phyloP scores from a whole-genome alignment of 306 rosid genomes.

The Sindora glabra region DNA sequence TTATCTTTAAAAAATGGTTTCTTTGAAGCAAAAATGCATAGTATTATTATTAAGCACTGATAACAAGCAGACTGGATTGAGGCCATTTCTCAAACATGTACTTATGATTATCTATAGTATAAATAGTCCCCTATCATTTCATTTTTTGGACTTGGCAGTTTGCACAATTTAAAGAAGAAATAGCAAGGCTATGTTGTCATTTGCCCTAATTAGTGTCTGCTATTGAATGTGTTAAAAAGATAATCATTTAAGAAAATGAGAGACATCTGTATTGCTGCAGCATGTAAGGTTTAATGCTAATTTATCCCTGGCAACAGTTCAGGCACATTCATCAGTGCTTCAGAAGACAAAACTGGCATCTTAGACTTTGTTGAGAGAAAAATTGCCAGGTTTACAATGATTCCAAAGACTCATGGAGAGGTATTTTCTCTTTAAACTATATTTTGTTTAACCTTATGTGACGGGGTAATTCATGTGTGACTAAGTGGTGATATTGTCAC shows the following conservation, averaged over 20 bases:
- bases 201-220: no score
- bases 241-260: not conserved
- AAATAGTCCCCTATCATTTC: not conserved
- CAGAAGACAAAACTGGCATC: slow-evolving; percentile 44
- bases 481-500: slow-evolving; percentile 4
- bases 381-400: slow-evolving; percentile 50
- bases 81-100: no score
- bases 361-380: slow-evolving; percentile 43
- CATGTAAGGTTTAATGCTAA: not conserved
- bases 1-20: not conserved
- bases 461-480: slow-evolving; percentile 12
- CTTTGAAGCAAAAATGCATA: not conserved
- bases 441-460: slow-evolving; percentile 11
- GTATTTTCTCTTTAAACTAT: slow-evolving; percentile 12
- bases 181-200: not conserved
- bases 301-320: slow-evolving; percentile 31
- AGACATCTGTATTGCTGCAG: not conserved
- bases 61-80: no score
- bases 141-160: not conserved
- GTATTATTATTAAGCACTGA: no score
- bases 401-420: slow-evolving; percentile 50
- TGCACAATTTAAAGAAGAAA: no score
- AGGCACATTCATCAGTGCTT: slow-evolving; percentile 47
- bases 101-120: not conserved
- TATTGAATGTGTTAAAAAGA: slow-evolving; percentile 1